Evolutionary conservation across 2,329 filamentous ascomycete genomes (phyloP), one percentile per base, ranked within the genome.

Genomic region (Aspergillus japonicus): DNA sequence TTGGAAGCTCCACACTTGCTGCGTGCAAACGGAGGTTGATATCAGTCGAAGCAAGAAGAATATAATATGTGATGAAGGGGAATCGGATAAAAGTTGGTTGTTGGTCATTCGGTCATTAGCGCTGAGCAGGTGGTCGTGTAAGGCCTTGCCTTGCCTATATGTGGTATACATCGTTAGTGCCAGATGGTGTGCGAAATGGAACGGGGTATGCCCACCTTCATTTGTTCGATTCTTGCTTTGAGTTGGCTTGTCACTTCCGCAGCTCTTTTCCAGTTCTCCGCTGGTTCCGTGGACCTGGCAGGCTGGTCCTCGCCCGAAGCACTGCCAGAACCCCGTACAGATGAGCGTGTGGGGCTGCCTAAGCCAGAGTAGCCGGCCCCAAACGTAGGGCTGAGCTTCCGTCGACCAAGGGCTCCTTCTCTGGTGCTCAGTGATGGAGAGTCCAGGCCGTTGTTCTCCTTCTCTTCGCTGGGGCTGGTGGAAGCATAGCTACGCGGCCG

Each of bases 191-290:
- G 14, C 14, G 6, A 4, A 16, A 16, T 8, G 39, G 16, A 42
- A 4, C 14, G 39, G 16, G 5, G 70, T 66, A 47, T 24, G 61
- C 69, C 23, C 56, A 75, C 86, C 84, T 98, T 99, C 95, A 99
- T 99, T 82, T 95, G 90, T 81, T 98, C 95, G 76, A 99, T 99
- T 74, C 95, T 87, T 55, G 94, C 92, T 81, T 98, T 99, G 71
- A 99, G 77, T 75, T 97, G 95, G 77, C 93, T 97, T 57, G 95
- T 99, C 59, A 99, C 95, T 80, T 99, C 95, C 2, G 95, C 95
- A 19, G 95, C 95, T 67, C 95, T 84, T 80, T 93, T 96, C 95
- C 95, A 99, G 74, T 93, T 98, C 79, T 99, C 95, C 19, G 88
- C 87, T 0, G 87, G 87, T 50, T 87, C 85, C 16, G 71, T 61